These are phyloP conservation scores for Eutrema yunnanense DNA, from an alignment of 345 rosid genomes.

Conservation along the genomic window DNA sequence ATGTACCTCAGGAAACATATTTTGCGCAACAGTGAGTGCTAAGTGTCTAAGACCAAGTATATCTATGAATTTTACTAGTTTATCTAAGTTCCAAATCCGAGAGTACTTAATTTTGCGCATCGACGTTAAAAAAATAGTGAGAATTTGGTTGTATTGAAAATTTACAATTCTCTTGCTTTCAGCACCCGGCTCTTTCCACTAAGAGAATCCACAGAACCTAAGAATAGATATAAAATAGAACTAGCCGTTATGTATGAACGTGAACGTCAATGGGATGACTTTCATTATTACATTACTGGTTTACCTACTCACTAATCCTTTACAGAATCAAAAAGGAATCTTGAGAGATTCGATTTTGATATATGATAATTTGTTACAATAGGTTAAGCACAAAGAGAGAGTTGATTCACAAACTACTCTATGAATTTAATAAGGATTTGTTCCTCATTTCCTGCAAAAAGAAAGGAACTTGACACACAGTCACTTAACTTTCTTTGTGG, in stretches of 20 bases:
- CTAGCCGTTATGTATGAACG: constrained; percentile 26
- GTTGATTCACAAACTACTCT: constrained; percentile 8
- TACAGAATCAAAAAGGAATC: constrained; percentile 12
- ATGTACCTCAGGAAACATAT: no score
- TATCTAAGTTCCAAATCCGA: neutral
- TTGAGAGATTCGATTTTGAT: neutral
- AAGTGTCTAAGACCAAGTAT: neutral
- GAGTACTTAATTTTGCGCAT: neutral
- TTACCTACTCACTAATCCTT: neutral
- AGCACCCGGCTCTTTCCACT: constrained; percentile 21
- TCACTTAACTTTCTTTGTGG: neutral
- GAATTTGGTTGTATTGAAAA: constrained; percentile 11
- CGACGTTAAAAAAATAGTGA: neutral
- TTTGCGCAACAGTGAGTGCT: neutral
- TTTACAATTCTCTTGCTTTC: constrained; percentile 27
- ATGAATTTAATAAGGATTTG: neutral
- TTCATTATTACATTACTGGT: constrained; percentile 10
- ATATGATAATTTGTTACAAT: neutral
- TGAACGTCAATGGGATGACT: constrained; percentile 8
- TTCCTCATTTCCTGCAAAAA: constrained; percentile 2
- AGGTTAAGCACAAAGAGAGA: constrained; percentile 1
- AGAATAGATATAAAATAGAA: neutral
- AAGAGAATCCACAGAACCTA: constrained; percentile 11
- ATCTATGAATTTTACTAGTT: neutral
- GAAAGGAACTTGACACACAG: constrained; percentile 8